phyloP scores from a whole-genome alignment of 73 alveolate genomes.

The Tetrahymena elliotti region DNA sequence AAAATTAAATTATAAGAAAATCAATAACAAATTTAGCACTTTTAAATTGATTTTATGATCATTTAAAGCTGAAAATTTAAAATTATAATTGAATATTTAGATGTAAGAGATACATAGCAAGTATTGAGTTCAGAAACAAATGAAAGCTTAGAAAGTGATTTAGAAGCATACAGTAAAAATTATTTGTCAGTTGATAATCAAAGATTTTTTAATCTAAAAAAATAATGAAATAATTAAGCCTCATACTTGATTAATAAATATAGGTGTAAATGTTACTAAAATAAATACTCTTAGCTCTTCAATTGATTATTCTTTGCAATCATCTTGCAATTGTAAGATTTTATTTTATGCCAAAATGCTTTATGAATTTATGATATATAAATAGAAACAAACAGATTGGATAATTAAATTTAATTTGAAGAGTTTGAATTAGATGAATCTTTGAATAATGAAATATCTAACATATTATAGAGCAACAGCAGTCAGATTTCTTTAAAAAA shows the following conservation, averaged over 20 bases:
- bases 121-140: background rate
- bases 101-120: background rate
- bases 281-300: background rate
- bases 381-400: background rate
- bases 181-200: background rate
- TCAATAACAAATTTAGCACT: background rate
- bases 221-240: background rate
- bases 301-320: background rate
- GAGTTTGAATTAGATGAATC: background rate
- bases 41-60: too few species aligned
- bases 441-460: background rate
- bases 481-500: background rate
- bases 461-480: background rate
- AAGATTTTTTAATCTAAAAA: background rate
- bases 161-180: background rate
- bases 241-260: background rate
- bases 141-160: background rate
- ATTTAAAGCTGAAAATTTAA: too few species aligned
- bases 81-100: background rate
- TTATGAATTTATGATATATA: too few species aligned
- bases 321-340: background rate
- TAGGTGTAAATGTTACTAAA: background rate
- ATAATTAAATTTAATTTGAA: background rate
- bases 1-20: too few species aligned
- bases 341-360: background rate